These are phyloP conservation scores for Acacia pycnantha DNA, from an alignment of 331 rosid genomes.

Conservation along the genomic window DNA sequence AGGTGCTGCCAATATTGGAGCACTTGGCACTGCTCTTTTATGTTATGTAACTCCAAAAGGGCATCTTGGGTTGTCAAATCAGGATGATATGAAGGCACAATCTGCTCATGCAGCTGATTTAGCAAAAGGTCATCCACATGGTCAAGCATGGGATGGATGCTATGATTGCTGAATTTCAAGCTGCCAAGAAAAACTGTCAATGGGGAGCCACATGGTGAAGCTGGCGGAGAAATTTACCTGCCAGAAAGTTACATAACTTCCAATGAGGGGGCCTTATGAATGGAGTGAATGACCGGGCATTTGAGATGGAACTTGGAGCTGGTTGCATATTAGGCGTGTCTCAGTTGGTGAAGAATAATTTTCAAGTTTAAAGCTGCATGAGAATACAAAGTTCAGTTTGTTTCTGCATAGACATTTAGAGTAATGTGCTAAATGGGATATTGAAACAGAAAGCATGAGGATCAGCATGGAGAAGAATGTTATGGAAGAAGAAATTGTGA, in stretches of 20 bases:
- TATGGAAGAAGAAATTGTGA: no score
- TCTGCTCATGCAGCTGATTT: conserved; percentile 99
- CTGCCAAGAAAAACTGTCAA: conserved; percentile 92
- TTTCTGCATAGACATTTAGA: no score
- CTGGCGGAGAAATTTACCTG: conserved; percentile 98
- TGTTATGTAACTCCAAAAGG: conserved; percentile 98
- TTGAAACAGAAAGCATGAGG: no score
- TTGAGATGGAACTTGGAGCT: conserved; percentile 38
- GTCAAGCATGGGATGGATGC: conserved; percentile 93
- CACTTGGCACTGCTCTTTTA: conserved; percentile 95
- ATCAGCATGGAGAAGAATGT: no score
- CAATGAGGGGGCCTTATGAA: conserved; percentile 41
- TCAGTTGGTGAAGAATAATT: conserved; percentile 34
- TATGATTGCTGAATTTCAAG: conserved; percentile 91
- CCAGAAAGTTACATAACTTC: conserved; percentile 66
- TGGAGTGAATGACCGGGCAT: conserved; percentile 28
- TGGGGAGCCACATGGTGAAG: conserved; percentile 97
- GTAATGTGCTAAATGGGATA: no score
- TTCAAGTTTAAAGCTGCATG: conserved; percentile 45
- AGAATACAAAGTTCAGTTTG: conserved; percentile 49
- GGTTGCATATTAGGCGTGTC: conserved; percentile 30
- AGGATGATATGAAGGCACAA: conserved; percentile 93
- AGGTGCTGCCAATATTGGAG: conserved; percentile 98
- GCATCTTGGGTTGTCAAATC: conserved; percentile 90
- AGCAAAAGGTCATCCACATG: conserved; percentile 89